phyloP scores from a whole-genome alignment of 352 stramenopile genomes.

The Globisporangium radiosum region DNA sequence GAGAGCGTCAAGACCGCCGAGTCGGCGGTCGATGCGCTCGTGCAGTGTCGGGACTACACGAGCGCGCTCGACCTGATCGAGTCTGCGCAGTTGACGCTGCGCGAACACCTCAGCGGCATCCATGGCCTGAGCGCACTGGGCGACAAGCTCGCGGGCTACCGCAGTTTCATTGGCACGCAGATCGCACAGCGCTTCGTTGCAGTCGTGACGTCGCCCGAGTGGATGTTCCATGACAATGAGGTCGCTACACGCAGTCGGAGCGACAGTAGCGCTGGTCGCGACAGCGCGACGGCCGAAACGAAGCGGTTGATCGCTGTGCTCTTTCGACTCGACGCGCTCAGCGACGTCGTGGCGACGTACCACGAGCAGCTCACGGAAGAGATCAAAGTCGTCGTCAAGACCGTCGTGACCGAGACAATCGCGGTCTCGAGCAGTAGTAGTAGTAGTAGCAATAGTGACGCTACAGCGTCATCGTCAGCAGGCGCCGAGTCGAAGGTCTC shows the following conservation, averaged over 20 bases:
- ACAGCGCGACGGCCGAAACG: conserved; percentile 32
- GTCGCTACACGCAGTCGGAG: conserved; percentile 10
- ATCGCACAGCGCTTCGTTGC: conserved; percentile 80
- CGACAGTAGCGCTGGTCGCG: conserved; percentile 20
- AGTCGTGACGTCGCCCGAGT: conserved; percentile 72
- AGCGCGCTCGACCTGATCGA: conserved; percentile 78
- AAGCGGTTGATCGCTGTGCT: conserved; percentile 61
- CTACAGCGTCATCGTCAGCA: conserved; percentile 8
- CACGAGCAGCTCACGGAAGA: conserved; percentile 79
- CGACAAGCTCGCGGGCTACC: conserved; percentile 75
- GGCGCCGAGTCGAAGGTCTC: conserved; percentile 76
- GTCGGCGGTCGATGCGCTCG: conserved; percentile 71
- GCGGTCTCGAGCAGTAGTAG: conserved; percentile 41
- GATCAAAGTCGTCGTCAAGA: conserved; percentile 85
- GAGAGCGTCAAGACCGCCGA: conserved; percentile 82
- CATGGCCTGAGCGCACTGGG: conserved; percentile 61
- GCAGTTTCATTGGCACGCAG: conserved; percentile 61
- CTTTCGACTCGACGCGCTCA: conserved; percentile 67
- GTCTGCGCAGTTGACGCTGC: conserved; percentile 50
- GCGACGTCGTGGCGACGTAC: conserved; percentile 69
- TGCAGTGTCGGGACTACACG: conserved; percentile 81
- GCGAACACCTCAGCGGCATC: conserved; percentile 72
- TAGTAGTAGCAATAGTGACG: conserved; percentile 21
- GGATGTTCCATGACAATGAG: conserved; percentile 69
- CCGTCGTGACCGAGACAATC: conserved; percentile 86